Base-by-base conservation (phyloP, 1,284 basidiomycete genomes). In the Pseudozyma sp. region DNA sequence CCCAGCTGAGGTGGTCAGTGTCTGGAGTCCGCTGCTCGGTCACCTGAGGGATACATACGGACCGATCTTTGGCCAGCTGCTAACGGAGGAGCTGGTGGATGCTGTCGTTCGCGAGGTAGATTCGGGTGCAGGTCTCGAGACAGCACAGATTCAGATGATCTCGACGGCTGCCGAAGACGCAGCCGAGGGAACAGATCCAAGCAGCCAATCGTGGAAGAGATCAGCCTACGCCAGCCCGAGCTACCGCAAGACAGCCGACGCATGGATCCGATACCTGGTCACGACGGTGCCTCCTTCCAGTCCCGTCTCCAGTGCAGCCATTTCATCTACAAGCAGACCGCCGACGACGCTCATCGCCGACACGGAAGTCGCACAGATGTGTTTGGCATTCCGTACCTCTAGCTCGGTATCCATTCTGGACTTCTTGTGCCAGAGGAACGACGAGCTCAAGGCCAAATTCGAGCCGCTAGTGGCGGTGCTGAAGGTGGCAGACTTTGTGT, bases 231-330 rank as follows among this genome's bases (percentile, higher is more conserved):
- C 54, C 16, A 46, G 52, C 11, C 9, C 47, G 7, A 64, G 54
- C 19, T 75, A 70, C 44, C 55, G 63, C 40, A 49, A 55, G 10
- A 70, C 68, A 10, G 63, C 64, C 24, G 60, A 64, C 31, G 67
- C 72, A 4, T 75, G 72, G 72, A 34, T 70, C 5, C 60, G 63
- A 3, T 52, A 65, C 43, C 64, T 75, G 13, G 35, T 70, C 35
- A 50, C 53, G 35, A 48, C 31, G 17, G 42, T 53, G 2, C 60
- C 67, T 9, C 52, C 59, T 29, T 11, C 67, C 19, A 45, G 35
- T 24, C 43, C 42, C n/a, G 30, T 24, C 33, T 29, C 58, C 13
- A 4, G 14, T 17, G 19, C 19, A 19, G 8, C 16, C 45, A 7
- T 33, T 16, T n/a, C 17, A 30, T 33, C 49, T 14, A 16, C 29